phyloP scores from a whole-genome alignment of 495 filamentous ascomycete genomes.

The Podospora australis region DNA sequence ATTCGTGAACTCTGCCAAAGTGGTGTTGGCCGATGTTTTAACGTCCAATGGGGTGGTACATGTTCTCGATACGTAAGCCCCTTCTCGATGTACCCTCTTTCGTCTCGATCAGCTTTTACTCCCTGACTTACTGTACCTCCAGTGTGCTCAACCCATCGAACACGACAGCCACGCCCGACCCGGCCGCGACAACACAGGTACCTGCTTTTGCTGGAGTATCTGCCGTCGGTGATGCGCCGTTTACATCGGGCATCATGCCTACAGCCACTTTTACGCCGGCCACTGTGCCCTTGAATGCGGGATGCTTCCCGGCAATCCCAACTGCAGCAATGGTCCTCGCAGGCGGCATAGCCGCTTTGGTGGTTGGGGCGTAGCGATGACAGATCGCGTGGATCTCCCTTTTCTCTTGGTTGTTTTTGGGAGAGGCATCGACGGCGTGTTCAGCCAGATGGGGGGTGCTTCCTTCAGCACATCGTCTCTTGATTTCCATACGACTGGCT shows the following conservation, averaged over 20 bases:
- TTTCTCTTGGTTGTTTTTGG: too few relatives aligned
- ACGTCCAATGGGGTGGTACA: slow-evolving; percentile 49
- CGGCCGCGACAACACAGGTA: slow-evolving; percentile 27
- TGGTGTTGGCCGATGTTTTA: slow-evolving; percentile 42
- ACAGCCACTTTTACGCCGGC: slow-evolving; percentile 34
- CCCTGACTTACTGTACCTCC: background rate
- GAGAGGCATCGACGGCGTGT: too few relatives aligned
- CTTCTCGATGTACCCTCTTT: background rate
- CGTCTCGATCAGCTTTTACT: background rate
- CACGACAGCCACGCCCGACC: slow-evolving; percentile 19
- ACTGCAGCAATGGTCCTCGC: slow-evolving; percentile 4
- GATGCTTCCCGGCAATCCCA: background rate
- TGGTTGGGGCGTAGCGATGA: background rate
- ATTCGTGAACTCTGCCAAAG: slow-evolving; percentile 46
- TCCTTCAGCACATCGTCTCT: too few relatives aligned
- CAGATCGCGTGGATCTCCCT: too few relatives aligned
- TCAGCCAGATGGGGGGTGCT: too few relatives aligned
- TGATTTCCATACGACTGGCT: too few relatives aligned
- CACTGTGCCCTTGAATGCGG: slow-evolving; percentile 15
- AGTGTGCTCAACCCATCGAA: slow-evolving; percentile 28
- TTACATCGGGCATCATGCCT: slow-evolving; percentile 34
- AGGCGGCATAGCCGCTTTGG: slow-evolving; percentile 9
- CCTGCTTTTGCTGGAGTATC: slow-evolving; percentile 33
- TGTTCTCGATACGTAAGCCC: slow-evolving; percentile 40
- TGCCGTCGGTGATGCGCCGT: slow-evolving; percentile 25